These are phyloP conservation scores for Emergomyces orientalis DNA, from an alignment of 2,329 filamentous ascomycete species.

Conservation along the genomic window DNA sequence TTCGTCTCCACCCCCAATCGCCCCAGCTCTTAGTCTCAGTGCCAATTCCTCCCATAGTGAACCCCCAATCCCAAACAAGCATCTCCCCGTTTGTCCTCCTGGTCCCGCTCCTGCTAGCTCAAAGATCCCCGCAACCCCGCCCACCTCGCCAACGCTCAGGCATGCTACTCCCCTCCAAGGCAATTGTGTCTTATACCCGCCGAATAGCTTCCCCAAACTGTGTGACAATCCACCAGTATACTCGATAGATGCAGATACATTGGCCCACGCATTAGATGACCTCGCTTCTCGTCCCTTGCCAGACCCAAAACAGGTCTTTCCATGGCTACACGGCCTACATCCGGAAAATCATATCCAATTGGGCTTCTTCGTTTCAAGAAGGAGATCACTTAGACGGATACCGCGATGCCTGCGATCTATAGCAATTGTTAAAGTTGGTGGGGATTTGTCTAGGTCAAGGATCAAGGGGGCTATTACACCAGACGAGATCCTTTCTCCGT, in stretches of 20 bases:
- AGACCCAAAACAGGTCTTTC: slow-evolving; percentile 77
- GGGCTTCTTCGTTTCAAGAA: slow-evolving; percentile 75
- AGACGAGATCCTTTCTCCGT: slow-evolving; percentile 61
- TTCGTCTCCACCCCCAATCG: slow-evolving; percentile 42
- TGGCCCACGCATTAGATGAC: slow-evolving; percentile 67
- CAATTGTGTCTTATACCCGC: slow-evolving; percentile 65
- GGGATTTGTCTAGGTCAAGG: slow-evolving; percentile 62
- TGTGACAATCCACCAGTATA: slow-evolving; percentile 56
- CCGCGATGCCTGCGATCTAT: slow-evolving; percentile 71
- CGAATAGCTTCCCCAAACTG: slow-evolving; percentile 51
- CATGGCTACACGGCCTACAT: slow-evolving; percentile 91
- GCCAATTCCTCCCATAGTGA: slow-evolving; percentile 44
- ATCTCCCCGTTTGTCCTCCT: slow-evolving; percentile 79
- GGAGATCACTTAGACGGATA: slow-evolving; percentile 58
- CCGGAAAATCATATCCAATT: slow-evolving; percentile 81
- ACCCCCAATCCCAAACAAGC: slow-evolving; percentile 72
- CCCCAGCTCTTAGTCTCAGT: slow-evolving; percentile 49
- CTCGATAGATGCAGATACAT: slow-evolving; percentile 57
- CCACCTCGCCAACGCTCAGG: slow-evolving; percentile 54
- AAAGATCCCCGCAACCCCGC: slow-evolving; percentile 48
- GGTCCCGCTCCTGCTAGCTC: slow-evolving; percentile 49
- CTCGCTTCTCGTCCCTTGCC: slow-evolving; percentile 71
- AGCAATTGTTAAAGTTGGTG: slow-evolving; percentile 80
- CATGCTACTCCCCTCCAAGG: slow-evolving; percentile 47
- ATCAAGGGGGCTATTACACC: slow-evolving; percentile 81